Percentiles rank a stretch among this genome's conserved stretches.
Evolutionary conservation across 1,284 basidiomycete species (phyloP).

Genomic region (Sanghuangporus sanghuang): DNA sequence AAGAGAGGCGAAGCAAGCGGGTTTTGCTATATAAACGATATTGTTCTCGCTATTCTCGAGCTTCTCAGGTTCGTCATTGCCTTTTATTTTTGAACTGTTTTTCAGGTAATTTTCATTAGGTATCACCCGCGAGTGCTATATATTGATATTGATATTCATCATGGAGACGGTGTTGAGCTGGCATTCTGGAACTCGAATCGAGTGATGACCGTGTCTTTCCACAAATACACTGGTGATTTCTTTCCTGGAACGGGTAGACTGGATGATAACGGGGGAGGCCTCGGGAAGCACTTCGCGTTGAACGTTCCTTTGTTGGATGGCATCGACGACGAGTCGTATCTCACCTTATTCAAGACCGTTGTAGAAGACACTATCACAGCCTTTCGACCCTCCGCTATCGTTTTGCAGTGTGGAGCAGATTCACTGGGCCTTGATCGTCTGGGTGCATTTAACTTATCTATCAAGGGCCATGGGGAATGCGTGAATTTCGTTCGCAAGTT

Average conservation of each 20-base stretch:
- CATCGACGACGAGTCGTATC: conserved; percentile 95
- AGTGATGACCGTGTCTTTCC: conserved; percentile 98
- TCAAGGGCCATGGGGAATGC: conserved; percentile 97
- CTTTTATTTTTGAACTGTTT: conserved; percentile 4
- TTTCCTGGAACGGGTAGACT: conserved; percentile 95
- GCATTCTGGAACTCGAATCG: conserved; percentile 98
- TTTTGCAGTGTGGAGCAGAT: conserved; percentile 97
- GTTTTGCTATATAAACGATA: conserved; percentile 96
- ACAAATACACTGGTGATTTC: conserved; percentile 99
- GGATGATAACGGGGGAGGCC: conserved; percentile 80
- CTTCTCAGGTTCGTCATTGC: conserved; percentile 62
- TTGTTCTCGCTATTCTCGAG: conserved; percentile 91
- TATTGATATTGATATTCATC: conserved; percentile 97
- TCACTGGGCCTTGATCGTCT: conserved; percentile 92
- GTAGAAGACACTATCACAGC: conserved; percentile 91
- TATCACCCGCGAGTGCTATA: conserved; percentile 90
- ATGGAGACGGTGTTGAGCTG: conserved; percentile 95
- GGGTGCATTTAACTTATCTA: conserved; percentile 98
- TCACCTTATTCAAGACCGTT: conserved; percentile 92
- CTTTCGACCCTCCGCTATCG: conserved; percentile 88
- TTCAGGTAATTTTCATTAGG: conserved; percentile 34
- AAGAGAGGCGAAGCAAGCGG: conserved; percentile 95
- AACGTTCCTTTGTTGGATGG: conserved; percentile 97
- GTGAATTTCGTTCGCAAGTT: conserved; percentile 95
- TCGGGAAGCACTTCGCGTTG: conserved; percentile 93